Base-by-base conservation (phyloP, 352 stramenopile genomes). In the Globisporangium acanthophoron region DNA sequence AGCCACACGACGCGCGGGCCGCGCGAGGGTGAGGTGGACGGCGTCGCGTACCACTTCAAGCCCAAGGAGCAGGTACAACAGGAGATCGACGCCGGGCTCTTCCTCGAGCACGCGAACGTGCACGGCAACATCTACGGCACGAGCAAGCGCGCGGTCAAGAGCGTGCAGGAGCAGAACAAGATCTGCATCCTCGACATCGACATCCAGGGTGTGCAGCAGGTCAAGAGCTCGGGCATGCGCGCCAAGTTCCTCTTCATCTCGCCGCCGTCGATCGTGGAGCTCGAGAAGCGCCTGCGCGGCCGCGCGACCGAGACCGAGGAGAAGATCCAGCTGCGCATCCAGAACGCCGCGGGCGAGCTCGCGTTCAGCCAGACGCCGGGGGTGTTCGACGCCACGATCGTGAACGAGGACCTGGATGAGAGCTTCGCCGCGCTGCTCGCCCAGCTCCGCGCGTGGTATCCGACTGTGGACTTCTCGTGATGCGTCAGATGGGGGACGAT, bases 141-240 rank as follows among this genome's bases (percentile, higher is more conserved):
- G 52, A 97, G 89, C 71, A 94, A 97, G 60, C 75, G 74, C 45
- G 80, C 92, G 20, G 94, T 99, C 27, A 69, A 96, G 71, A 80
- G 85, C 59, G 96, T 99, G 41, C 84, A 96, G 65, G 76, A 89
- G 35, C 69, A 94, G 65, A 85, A 90, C 48, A 98, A 98, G 77
- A 96, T 99, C 61, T 99, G 97, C 74, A 96, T 99, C 55, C 64
- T 99, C 39, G 97, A 99, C 76, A 99, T 99, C 59, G 97, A 99
- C 66, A 90, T 99, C 51, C 96, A 99, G 71, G 97, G 97, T 35
- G 96, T 99, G 18, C 81, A 97, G 67, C 93, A 92, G 62, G 94
- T 99, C 27, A 98, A 96, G 66, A 66, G 69, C 65, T 83, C 81
- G 33, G 74, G 80, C n/a, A 69, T 98, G n/a, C 58, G 79, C 31